Base-by-base conservation (phyloP, 306 rosid species). In the Luffa aegyptiaca region DNA sequence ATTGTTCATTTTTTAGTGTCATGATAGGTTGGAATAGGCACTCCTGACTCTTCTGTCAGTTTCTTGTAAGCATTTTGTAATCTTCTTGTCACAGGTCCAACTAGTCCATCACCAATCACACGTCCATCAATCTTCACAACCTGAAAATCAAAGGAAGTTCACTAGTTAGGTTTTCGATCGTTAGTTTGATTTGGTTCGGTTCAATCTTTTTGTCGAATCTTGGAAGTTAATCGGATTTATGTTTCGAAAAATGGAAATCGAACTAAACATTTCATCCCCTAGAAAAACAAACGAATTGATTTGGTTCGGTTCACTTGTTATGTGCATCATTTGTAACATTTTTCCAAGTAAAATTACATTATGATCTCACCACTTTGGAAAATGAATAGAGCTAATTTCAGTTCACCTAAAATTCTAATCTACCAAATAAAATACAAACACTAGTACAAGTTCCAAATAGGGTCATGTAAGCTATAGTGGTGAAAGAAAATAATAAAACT, bases 51-150 rank as follows among this genome's bases (percentile, higher is more conserved):
- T 82, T 81, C 93, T 2, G 98, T 95, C 86, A 93, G 76, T 66
- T 81, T 87, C 79, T 88, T 90, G 84, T 85, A 95, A 76, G 88
- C 92, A 77, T 80, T 87, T 84, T 95, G 97, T 88, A 95, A 61
- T 53, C 84, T 87, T 83, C 18, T 87, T 11, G 97, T 91, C 79
- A 92, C 82, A 2, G 92, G 87, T 59, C 97, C 97, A 45, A 92
- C 92, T 86, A 89, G 82, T 77, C 98, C 98, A 18, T 85, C 64
- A 46, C 97, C 97, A 80, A 93, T 87, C 52, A 74, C 80, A 55
- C 95, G 98, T 5, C 98, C 97, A 82, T 95, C 98, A 57, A 95
- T 92, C 88, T 91, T 90, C 71, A 91, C 92, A 20, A 90, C 97
- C 99, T 92, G 86, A n/a, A 64, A 20, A n/a, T n/a, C 49, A 53